These are phyloP conservation scores for Ceratocystis cubensis DNA, from an alignment of 2,329 filamentous ascomycete genomes.

Conservation along the genomic window DNA sequence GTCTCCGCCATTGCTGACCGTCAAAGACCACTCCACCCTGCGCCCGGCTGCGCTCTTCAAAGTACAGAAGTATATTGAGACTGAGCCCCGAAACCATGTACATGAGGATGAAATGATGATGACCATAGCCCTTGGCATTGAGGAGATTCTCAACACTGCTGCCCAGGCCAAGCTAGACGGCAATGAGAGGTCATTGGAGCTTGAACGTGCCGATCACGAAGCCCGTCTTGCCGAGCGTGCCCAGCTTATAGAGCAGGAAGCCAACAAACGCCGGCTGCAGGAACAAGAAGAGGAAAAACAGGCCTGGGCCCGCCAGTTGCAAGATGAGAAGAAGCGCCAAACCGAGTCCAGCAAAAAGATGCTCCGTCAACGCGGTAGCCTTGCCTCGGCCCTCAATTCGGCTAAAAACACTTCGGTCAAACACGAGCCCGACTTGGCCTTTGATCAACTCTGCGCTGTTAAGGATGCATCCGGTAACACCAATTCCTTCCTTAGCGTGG, in stretches of 20 bases:
- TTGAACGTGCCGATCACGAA: conserved; percentile 76
- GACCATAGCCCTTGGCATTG: conserved; percentile 54
- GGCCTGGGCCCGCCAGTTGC: conserved; percentile 55
- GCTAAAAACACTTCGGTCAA: conserved; percentile 21
- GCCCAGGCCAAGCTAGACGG: conserved; percentile 63
- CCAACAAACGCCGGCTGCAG: conserved; percentile 41
- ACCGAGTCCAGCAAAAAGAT: conserved; percentile 50
- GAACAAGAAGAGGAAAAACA: conserved; percentile 57
- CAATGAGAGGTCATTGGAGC: conserved; percentile 68
- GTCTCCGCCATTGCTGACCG: conserved; percentile 57
- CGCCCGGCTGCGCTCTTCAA: conserved; percentile 59
- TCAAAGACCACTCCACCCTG: conserved; percentile 53
- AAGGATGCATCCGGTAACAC: conserved; percentile 51
- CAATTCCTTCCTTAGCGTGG: conserved; percentile 57
- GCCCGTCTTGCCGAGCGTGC: conserved; percentile 52
- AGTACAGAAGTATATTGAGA: conserved; percentile 51
- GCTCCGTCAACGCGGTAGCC: conserved; percentile 30
- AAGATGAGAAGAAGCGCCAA: conserved; percentile 58
- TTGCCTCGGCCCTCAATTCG: conserved; percentile 24
- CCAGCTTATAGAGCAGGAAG: conserved; percentile 41
- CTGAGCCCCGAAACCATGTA: conserved; percentile 42
- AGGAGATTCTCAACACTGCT: conserved; percentile 75
- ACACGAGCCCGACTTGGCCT: conserved; percentile 37
- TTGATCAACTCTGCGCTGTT: conserved; percentile 54
- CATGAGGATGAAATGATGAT: conserved; percentile 48